phyloP scores from a whole-genome alignment of 2,329 filamentous ascomycete genomes.

The Colletotrichum lupini region DNA sequence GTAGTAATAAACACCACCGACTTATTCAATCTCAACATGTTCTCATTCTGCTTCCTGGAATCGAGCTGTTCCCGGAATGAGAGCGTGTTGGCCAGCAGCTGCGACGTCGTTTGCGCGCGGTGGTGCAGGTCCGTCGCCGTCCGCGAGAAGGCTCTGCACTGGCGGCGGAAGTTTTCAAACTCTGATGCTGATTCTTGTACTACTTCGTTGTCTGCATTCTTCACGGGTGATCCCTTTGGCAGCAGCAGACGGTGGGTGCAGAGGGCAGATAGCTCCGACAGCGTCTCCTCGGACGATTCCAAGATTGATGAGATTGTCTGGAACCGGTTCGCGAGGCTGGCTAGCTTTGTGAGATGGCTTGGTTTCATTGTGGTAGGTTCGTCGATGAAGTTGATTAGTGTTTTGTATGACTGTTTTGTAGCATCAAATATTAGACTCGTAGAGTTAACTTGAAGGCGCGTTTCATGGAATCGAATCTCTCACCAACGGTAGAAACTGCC shows the following conservation, averaged over 20 bases:
- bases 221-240: not conserved
- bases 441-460: no score
- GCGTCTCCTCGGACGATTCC: not conserved
- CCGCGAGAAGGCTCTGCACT: constrained; percentile 36
- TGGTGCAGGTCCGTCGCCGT: constrained; percentile 40
- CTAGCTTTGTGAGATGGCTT: not conserved
- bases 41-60: constrained; percentile 45
- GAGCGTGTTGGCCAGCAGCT: constrained; percentile 42
- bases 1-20: constrained; percentile 46
- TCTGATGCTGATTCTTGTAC: not conserved
- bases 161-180: constrained; percentile 33
- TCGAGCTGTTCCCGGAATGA: constrained; percentile 44
- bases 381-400: not conserved
- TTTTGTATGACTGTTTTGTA: not conserved
- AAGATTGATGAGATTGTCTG: not conserved
- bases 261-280: not conserved
- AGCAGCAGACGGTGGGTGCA: not conserved
- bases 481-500: not conserved
- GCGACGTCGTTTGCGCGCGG: constrained; percentile 40
- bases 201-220: not conserved
- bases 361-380: not conserved
- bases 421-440: no score
- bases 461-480: not conserved
- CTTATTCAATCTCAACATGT: constrained; percentile 45
- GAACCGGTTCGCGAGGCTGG: not conserved